Evolutionary conservation across 495 filamentous ascomycete species (phyloP).

Genomic region (Penicillium psychrofluorescens): DNA sequence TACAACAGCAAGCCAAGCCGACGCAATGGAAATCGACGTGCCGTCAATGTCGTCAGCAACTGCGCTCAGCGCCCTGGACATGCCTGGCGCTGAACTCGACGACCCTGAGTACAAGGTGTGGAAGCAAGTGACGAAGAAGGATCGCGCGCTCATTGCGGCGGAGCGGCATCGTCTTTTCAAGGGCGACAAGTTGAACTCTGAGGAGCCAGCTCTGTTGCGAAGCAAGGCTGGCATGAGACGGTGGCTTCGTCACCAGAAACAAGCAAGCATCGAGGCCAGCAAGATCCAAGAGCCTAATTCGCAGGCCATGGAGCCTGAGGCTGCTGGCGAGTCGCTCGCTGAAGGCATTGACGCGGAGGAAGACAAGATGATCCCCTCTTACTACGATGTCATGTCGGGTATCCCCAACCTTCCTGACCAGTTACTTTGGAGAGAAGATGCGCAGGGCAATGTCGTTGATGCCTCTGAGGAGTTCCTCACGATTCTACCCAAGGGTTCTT

Average conservation of each 20-base stretch:
- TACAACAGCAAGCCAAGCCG: conserved; percentile 58
- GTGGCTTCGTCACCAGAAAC: conserved; percentile 69
- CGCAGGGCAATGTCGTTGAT: conserved; percentile 78
- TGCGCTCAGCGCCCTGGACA: conserved; percentile 43
- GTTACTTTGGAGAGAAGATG: conserved; percentile 80
- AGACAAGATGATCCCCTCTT: conserved; percentile 76
- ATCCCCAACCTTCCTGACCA: conserved; percentile 76
- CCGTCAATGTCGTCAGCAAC: conserved; percentile 46
- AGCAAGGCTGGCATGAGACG: conserved; percentile 72
- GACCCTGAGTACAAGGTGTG: conserved; percentile 93
- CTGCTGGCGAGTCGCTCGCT: conserved; percentile 65
- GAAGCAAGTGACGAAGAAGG: conserved; percentile 98
- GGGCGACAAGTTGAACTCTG: conserved; percentile 73
- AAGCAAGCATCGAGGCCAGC: conserved; percentile 44
- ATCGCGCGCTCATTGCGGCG: conserved; percentile 77
- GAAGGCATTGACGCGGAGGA: conserved; percentile 87
- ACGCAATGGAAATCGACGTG: conserved; percentile 77
- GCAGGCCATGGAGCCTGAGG: conserved; percentile 37
- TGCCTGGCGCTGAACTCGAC: conserved; percentile 50
- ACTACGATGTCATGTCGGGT: conserved; percentile 80
- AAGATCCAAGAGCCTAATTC: conserved; percentile 42
- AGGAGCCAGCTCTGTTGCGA: conserved; percentile 80
- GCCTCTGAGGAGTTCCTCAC: conserved; percentile 73
- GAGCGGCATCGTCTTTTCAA: conserved; percentile 75
- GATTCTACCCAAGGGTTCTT: conserved; percentile 65